Base-by-base conservation (phyloP, 1,139 yeast species). In the Geotrichum phurueaensis region DNA sequence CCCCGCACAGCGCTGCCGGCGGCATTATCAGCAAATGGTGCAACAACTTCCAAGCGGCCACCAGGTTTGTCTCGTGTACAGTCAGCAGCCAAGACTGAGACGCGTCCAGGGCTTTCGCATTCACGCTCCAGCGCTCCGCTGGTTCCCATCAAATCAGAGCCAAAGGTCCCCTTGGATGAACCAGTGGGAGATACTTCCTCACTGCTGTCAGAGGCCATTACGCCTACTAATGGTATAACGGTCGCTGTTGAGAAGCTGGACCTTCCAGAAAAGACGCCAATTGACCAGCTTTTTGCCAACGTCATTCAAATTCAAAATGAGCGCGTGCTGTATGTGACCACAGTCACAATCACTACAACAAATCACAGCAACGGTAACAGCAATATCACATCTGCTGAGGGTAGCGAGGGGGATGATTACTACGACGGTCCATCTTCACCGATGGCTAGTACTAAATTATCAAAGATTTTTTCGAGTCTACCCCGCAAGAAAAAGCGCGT, bases 221-320 rank as follows among this genome's bases (percentile, higher is more conserved):
- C 39, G 13, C 9, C 39, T 33, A 15, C 39, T 15, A 33, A 33
- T 33, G 13, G 13, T 12, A 33, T 1, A 33, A 31, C 36, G 20
- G 55, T 22, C 4, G 29, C 49, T 2, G 13, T 53, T 23, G 51
- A 23, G 6, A 72, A 69, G 13, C 78, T 79, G 20, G 82, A 81
- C n/a, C 78, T 81, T 1, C 78, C 85, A 0, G 84, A 88, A 1
- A 73, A 83, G 70, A 78, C 85, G 0, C 77, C 83, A 22, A 70
- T 85, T 2, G 96, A 90, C 68, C 74, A 82, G 29, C 86, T 88
- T 36, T 90, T 94, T 90, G 79, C 82, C 13, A 75, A 78, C 53
- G 82, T 80, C 65, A 76, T 91, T 63, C 76, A 75, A 15, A 84
- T 83, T 67, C 76, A 81, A 1, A 86, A 87, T 58, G 98, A 91